Percentiles rank a stretch among this genome's conserved stretches.
Evolutionary conservation across 352 stramenopile genomes (phyloP).

Genomic region (Chrysophaeum taylorii): DNA sequence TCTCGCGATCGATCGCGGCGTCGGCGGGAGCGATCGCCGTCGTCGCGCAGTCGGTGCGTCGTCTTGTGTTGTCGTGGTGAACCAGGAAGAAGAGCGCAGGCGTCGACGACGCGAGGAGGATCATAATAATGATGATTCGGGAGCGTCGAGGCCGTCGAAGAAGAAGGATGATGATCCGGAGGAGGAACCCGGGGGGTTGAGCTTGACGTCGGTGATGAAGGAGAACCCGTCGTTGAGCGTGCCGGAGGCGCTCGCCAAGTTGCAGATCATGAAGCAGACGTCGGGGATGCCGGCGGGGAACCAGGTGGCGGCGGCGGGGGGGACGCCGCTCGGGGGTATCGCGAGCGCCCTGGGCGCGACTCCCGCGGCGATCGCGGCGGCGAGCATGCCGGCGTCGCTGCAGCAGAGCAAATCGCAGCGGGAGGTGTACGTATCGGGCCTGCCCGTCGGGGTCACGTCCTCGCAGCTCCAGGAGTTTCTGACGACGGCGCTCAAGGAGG

Average conservation of each 20-base stretch:
- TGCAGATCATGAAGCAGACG: slow-evolving; percentile 18
- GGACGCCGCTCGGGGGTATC: not conserved
- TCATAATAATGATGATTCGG: too few species aligned
- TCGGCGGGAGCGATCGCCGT: too few species aligned
- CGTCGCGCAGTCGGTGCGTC: too few species aligned
- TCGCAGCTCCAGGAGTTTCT: not conserved
- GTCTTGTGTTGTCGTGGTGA: too few species aligned
- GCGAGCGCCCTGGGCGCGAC: not conserved
- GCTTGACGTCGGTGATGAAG: slow-evolving; percentile 2
- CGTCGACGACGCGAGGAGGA: too few species aligned
- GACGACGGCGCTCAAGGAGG: not conserved
- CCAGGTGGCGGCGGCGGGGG: not conserved
- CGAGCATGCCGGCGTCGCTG: not conserved
- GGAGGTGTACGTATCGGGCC: not conserved
- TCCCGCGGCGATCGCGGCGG: not conserved
- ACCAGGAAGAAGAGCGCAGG: not conserved
- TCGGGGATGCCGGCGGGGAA: slow-evolving; percentile 13
- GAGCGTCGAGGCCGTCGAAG: too few species aligned
- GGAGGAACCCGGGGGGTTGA: not conserved
- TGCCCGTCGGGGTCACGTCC: not conserved
- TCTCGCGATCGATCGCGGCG: not conserved
- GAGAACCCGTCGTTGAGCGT: not conserved
- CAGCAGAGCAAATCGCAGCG: not conserved
- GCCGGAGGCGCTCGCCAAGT: not conserved
- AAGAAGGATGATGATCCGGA: not conserved